A percentile compares a stretch with the other conserved stretches of the same genome.
Evolutionary conservation across 306 rosid genomes (phyloP).

Genomic region (Quercus mongolica): DNA sequence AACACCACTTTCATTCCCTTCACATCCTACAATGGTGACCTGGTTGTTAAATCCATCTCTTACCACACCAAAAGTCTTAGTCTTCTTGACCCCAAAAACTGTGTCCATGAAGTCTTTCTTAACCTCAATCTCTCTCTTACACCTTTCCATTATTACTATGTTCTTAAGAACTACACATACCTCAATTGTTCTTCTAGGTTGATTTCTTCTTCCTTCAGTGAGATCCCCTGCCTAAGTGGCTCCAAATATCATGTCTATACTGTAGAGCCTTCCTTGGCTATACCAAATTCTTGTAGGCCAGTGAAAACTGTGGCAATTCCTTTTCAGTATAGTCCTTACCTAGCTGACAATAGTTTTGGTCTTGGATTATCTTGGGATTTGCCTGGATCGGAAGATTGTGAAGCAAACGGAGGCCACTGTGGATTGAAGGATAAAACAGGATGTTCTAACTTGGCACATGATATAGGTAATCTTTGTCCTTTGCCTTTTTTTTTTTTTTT

Average conservation of each 20-base stretch:
- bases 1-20: constrained; percentile 57
- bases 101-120: constrained; percentile 63
- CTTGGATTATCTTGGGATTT: constrained; percentile 61
- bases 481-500: neutral
- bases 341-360: constrained; percentile 67
- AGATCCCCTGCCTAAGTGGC: constrained; percentile 66
- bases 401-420: neutral
- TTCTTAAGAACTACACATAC: constrained; percentile 45
- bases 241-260: constrained; percentile 50
- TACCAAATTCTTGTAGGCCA: constrained; percentile 46
- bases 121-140: constrained; percentile 65
- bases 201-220: constrained; percentile 15
- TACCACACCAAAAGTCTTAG: constrained; percentile 48
- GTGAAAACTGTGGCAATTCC: constrained; percentile 70
- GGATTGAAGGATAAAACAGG: neutral
- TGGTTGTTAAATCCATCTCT: constrained; percentile 65
- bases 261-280: constrained; percentile 39
- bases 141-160: constrained; percentile 51
- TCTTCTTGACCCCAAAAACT: constrained; percentile 60
- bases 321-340: constrained; percentile 61
- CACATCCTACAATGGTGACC: constrained; percentile 44
- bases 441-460: constrained; percentile 19
- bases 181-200: constrained; percentile 55
- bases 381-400: constrained; percentile 28
- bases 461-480: constrained; percentile 27